Base-by-base conservation (phyloP, 1,284 basidiomycete species). In the Ustilago trichophora region DNA sequence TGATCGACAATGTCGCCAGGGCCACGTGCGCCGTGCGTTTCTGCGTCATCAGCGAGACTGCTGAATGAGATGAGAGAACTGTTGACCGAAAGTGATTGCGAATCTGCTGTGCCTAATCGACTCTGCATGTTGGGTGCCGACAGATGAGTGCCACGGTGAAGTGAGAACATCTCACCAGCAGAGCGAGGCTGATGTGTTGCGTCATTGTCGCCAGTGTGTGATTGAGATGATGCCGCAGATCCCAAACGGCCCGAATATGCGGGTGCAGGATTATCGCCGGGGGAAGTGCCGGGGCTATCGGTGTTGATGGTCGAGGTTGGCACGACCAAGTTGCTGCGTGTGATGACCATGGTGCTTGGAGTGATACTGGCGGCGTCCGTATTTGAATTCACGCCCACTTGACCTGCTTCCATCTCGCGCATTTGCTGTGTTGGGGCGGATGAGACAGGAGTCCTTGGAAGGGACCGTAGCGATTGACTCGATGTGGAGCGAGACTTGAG, bases 381-480 rank as follows among this genome's bases (percentile, higher is more conserved):
- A 21, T 27, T 18, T 9, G 16, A 10, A 24, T 50, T 24, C 2
- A 15, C 22, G 18, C 24, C 19, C 2, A 41, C 33, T 6, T 46
- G 44, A 13, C 57, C 64, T 10, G 64, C 41, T 35, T 67, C 64
- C 45, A 67, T 54, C 22, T 50, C 49, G 19, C 57, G 50, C 46
- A 63, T 41, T 26, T 64, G 59, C 15, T 64, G 60, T n/a, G 40
- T 34, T 2, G 52, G 47, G 24, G 41, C 45, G 8, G 26, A 7
- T 6, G 57, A 34, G 2, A 40, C 35, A 1, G 52, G 46, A 7
- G 55, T 55, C 27, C 54, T 40, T 0, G 59, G 42, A 2, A 50
- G 35, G 1, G 62, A 57, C 5, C 34, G 43, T 25, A 57, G 25
- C 13, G 60, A 62, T 10, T 34, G 52, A 32, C 36, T 51, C 19